A percentile compares a stretch with the other conserved stretches of the same genome.
Evolutionary conservation across 192 early-diverging fungal genomes (phyloP).

Genomic region (Backusella psychrophila): DNA sequence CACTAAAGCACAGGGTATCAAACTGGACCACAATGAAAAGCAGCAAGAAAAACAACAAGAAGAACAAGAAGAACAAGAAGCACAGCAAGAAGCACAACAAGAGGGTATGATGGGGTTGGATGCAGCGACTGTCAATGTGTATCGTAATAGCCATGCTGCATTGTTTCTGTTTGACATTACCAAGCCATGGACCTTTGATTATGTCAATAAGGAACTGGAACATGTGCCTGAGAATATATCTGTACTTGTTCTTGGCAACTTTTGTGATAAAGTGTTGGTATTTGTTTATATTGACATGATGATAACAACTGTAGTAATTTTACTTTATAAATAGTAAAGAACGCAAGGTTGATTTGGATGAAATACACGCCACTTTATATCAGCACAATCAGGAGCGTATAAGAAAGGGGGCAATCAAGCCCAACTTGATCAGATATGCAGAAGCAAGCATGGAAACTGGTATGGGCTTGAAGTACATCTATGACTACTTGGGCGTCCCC

Average conservation of each 20-base stretch:
- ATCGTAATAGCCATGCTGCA: conserved; percentile 54
- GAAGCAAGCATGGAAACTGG: conserved; percentile 53
- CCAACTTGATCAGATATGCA: conserved; percentile 53
- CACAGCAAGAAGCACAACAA: background rate
- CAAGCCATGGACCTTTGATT: conserved; percentile 64
- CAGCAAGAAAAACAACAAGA: background rate
- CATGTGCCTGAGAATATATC: conserved; percentile 45
- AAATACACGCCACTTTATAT: conserved; percentile 35
- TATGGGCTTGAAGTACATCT: conserved; percentile 51
- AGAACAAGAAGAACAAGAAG: background rate
- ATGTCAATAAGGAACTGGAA: conserved; percentile 40
- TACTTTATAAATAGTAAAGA: conserved; percentile 8
- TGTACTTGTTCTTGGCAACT: conserved; percentile 45
- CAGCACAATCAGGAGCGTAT: conserved; percentile 36
- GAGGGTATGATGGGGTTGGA: conserved; percentile 38
- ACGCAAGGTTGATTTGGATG: conserved; percentile 23
- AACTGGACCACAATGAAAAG: conserved; percentile 29
- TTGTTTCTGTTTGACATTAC: conserved; percentile 58
- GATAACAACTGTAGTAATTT: background rate
- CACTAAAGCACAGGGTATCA: conserved; percentile 23
- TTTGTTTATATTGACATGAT: background rate
- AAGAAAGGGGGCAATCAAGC: conserved; percentile 35
- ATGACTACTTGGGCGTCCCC: conserved; percentile 54
- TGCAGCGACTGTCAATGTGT: conserved; percentile 59
- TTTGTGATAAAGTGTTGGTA: conserved; percentile 33